Evolutionary conservation across 1,284 basidiomycete genomes (phyloP), one percentile per base, ranked within the genome.

Genomic region (Ganoderma lucidum): DNA sequence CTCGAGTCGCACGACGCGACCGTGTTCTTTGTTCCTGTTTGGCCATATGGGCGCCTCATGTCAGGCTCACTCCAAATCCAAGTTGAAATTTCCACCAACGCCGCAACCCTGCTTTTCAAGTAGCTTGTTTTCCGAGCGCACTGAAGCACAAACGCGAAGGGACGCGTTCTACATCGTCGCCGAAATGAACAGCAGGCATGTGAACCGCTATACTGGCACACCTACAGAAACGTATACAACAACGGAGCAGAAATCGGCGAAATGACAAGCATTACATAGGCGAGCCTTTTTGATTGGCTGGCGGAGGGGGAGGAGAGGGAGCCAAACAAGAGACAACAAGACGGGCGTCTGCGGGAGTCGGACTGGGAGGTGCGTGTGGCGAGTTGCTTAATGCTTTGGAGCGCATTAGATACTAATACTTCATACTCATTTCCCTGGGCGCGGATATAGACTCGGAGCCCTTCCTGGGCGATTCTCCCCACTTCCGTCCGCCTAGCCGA

Each of bases 301-400:
- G 0, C 23, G 23, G 23, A 62, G 67, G 17, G 55, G 61, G 32
- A 15, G n/a, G 73, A 62, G 67, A n/a, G 55, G 61, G 32, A 15
- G 66, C 63, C 71, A 75, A 75, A 74, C 71, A 75, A 23, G 41
- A 10, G 45, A 51, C 71, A 73, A 74, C 68, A 75, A 64, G 63
- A 42, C 48, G 23, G 42, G 45, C 63, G 51, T 42, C 66, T 61
- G 64, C 69, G 68, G 71, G 67, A 45, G 64, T 59, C 63, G 65
- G 39, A 42, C 42, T 67, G 67, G 70, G n/a, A n/a, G 8, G 45
- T n/a, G 45, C 19, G 45, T 8, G 2, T 8, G 17, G 44, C 17
- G 44, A n/a, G 65, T 23, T 23, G 23, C 23, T 23, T 23, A 23
- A 23, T 59, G 35, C 28, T 10, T 30, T 45, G 15, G 42, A 14